Conservation (phyloP, 371 early-diverging fungal species). For the Mortierella sp. region DNA sequence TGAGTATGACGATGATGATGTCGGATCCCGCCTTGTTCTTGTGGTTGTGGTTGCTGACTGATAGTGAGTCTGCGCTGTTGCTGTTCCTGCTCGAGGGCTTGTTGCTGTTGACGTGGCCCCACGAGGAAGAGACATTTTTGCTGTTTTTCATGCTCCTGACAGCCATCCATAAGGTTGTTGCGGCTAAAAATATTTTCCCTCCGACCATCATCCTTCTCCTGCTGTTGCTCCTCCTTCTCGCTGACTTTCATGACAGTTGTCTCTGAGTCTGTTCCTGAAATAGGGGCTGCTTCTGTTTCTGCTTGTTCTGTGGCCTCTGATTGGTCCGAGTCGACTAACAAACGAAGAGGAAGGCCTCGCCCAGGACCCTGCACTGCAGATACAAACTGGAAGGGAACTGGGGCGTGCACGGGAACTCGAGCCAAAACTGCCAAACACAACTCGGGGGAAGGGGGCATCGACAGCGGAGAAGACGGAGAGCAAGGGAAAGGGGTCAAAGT, state of each 20-base stretch:
- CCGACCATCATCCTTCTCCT: background rate
- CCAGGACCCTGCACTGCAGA: background rate
- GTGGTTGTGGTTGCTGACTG: background rate
- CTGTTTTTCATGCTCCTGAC: background rate
- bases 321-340: slow-evolving; percentile 1
- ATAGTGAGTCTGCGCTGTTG: background rate
- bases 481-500: too few relatives aligned
- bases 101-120: background rate
- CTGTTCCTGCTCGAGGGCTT: background rate
- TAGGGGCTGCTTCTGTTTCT: background rate
- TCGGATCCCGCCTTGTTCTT: too few relatives aligned
- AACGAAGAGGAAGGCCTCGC: background rate
- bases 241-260: background rate
- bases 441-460: background rate
- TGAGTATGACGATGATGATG: background rate
- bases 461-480: background rate
- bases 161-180: too few relatives aligned
- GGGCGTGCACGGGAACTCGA: background rate
- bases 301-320: background rate
- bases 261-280: background rate
- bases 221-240: background rate
- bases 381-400: slow-evolving; percentile 3
- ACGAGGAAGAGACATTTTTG: background rate
- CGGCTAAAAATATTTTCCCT: slow-evolving; percentile 11
- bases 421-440: too few relatives aligned